These are phyloP conservation scores for Prunus yedoensis DNA, from an alignment of 331 rosid species.

Conservation along the genomic window DNA sequence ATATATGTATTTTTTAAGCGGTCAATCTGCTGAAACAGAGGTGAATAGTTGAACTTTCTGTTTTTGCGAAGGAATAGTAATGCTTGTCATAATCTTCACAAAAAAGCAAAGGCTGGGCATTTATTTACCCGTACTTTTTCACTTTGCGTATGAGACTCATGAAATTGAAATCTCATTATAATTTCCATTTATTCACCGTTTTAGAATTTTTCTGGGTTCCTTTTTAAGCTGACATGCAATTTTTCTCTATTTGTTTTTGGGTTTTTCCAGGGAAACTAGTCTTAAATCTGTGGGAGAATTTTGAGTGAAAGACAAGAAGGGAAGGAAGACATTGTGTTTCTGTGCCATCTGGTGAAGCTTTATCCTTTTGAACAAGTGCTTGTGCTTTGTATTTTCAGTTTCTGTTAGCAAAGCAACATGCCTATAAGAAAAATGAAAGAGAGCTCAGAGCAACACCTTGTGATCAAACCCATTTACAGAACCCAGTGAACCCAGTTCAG, in stretches of 20 bases:
- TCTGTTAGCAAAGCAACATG: slow-evolving; percentile 44
- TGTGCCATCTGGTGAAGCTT: slow-evolving; percentile 32
- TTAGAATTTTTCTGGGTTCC: slow-evolving; percentile 11
- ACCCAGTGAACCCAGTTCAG: slow-evolving; percentile 59
- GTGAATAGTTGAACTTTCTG: slow-evolving; percentile 34
- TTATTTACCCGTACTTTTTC: slow-evolving; percentile 27
- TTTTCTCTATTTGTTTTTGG: slow-evolving; percentile 27
- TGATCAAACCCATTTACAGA: slow-evolving; percentile 82
- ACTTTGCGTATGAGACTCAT: slow-evolving; percentile 40
- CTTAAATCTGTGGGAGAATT: slow-evolving; percentile 36
- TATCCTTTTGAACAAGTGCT: slow-evolving; percentile 20
- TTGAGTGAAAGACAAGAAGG: slow-evolving; percentile 33
- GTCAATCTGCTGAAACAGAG: slow-evolving; percentile 37
- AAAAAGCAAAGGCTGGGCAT: slow-evolving; percentile 23
- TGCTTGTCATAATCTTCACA: slow-evolving; percentile 42
- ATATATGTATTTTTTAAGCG: slow-evolving; percentile 10
- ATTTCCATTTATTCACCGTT: slow-evolving; percentile 24
- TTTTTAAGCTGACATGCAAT: slow-evolving; percentile 40
- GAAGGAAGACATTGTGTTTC: slow-evolving; percentile 15
- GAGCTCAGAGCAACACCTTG: slow-evolving; percentile 89
- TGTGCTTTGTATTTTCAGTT: slow-evolving; percentile 23
- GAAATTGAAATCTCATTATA: slow-evolving; percentile 39
- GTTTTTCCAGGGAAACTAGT: slow-evolving; percentile 37
- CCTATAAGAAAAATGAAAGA: slow-evolving; percentile 93
- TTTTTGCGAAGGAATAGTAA: slow-evolving; percentile 49